Conservation (phyloP, 257 asterid species). For the Dorcoceras hygrometricum region DNA sequence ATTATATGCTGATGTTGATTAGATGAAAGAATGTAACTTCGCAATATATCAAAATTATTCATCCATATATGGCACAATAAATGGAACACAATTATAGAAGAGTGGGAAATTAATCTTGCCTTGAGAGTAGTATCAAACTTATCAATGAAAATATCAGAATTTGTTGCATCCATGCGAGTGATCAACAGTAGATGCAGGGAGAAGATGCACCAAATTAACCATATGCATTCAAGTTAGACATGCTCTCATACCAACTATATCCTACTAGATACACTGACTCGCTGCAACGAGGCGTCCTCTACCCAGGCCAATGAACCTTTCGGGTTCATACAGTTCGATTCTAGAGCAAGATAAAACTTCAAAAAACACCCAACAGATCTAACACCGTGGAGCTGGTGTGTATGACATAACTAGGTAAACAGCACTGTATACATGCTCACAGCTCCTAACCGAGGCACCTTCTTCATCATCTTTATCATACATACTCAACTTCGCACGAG, state of each 20-base stretch:
- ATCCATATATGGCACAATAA: neutral
- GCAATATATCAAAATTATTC: neutral
- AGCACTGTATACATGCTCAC: slow-evolving; percentile 50
- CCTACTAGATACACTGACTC: neutral
- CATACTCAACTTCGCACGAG: slow-evolving; percentile 37
- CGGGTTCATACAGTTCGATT: neutral
- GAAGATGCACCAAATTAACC: neutral
- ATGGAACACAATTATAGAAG: neutral
- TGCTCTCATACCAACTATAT: neutral
- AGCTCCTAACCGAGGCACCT: slow-evolving; percentile 33
- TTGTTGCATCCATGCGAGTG: neutral
- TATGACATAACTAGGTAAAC: slow-evolving; percentile 67
- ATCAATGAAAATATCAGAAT: neutral
- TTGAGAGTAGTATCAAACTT: neutral
- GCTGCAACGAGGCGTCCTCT: neutral
- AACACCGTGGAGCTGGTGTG: slow-evolving; percentile 30
- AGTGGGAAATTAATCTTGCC: neutral
- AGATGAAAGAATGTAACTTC: neutral
- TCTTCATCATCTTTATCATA: slow-evolving; percentile 42
- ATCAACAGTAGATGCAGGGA: neutral
- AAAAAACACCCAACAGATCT: neutral
- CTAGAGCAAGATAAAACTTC: neutral
- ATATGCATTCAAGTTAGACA: neutral
- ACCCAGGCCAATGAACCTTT: neutral
- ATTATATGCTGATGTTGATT: neutral